A percentile compares a stretch with the other conserved stretches of the same genome.
These are phyloP conservation scores for Alternaria infectoria DNA, from an alignment of 2,329 filamentous ascomycete species.

Conservation along the genomic window DNA sequence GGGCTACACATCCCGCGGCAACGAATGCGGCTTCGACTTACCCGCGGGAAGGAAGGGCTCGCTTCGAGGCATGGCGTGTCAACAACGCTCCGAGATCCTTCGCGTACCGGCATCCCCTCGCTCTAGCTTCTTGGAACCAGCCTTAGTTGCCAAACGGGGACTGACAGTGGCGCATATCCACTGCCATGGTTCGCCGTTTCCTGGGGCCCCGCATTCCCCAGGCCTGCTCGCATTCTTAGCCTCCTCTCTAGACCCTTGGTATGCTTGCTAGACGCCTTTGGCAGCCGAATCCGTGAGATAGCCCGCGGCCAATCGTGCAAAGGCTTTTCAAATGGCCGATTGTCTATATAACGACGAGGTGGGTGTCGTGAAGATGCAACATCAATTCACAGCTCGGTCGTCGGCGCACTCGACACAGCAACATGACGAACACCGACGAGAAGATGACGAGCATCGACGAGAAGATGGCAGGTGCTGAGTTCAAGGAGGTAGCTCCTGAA, in stretches of 20 bases:
- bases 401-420: not conserved
- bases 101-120: not conserved
- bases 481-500: conserved; percentile 20
- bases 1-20: not conserved
- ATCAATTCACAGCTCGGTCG: not conserved
- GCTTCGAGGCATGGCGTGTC: not conserved
- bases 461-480: conserved; percentile 22
- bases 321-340: not conserved
- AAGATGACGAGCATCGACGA: conserved; percentile 6
- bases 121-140: not conserved
- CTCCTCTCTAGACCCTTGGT: not conserved
- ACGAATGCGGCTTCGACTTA: not conserved
- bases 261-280: not conserved
- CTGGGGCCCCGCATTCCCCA: conserved; percentile 25
- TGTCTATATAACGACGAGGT: conserved; percentile 1
- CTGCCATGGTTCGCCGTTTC: conserved; percentile 14
- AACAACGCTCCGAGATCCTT: not conserved
- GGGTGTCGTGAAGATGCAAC: not conserved
- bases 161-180: conserved; percentile 8
- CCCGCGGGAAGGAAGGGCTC: not conserved
- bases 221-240: conserved; percentile 1
- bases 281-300: not conserved
- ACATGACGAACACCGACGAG: conserved; percentile 17
- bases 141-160: not conserved
- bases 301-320: not conserved